phyloP scores from a whole-genome alignment of 495 filamentous ascomycete species.

The Immersiella caudata region DNA sequence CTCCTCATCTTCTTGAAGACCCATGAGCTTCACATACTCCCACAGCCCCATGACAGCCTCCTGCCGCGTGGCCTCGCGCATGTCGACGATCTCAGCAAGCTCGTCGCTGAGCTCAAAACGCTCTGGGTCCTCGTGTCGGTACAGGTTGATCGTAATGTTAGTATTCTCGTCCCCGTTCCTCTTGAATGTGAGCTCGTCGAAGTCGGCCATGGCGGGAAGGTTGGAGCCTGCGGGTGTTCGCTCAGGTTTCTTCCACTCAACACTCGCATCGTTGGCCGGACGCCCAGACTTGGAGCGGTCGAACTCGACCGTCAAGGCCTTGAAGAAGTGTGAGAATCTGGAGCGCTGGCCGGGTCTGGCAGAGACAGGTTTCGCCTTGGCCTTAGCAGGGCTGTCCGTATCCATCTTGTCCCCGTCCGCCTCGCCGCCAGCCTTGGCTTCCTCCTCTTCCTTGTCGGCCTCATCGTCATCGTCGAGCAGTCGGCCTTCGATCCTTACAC shows the following conservation, averaged over 20 bases:
- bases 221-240: conserved; percentile 55
- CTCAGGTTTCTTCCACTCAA: conserved; percentile 73
- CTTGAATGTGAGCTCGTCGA: conserved; percentile 90
- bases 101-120: conserved; percentile 73
- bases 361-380: conserved; percentile 40
- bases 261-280: conserved; percentile 61
- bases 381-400: conserved; percentile 63
- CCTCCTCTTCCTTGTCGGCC: conserved; percentile 59
- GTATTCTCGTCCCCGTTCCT: conserved; percentile 88
- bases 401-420: conserved; percentile 63
- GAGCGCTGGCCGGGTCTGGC: conserved; percentile 52
- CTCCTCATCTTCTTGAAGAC: conserved; percentile 90
- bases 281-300: conserved; percentile 56
- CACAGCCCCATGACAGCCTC: conserved; percentile 88
- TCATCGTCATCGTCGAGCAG: conserved; percentile 76
- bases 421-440: conserved; percentile 49
- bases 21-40: conserved; percentile 89
- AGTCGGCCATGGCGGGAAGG: conserved; percentile 66
- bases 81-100: conserved; percentile 84
- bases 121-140: conserved; percentile 83
- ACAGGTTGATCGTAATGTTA: conserved; percentile 87
- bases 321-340: conserved; percentile 94
- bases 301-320: conserved; percentile 84
- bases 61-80: conserved; percentile 80
- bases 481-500: conserved; percentile 91